Conservation (phyloP, 768 basidiomycete genomes). For the Auriscalpium vulgare region DNA sequence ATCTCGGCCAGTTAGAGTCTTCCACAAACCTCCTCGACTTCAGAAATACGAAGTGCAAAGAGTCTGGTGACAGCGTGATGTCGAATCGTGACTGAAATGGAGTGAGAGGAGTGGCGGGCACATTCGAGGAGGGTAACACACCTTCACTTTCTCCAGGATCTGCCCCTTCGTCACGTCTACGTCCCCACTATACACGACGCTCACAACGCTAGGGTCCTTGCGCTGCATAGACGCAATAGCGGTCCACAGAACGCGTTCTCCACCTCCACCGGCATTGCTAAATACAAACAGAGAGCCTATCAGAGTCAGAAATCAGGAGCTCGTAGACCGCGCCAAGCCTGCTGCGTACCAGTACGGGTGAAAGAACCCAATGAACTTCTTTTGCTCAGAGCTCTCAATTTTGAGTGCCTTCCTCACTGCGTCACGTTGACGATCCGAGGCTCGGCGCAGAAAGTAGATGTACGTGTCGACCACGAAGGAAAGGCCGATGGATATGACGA, state of each 20-base stretch:
- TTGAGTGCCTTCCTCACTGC: constrained; percentile 3
- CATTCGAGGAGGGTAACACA: constrained; percentile 21
- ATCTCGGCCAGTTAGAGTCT: constrained; percentile 77
- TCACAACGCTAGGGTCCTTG: constrained; percentile 54
- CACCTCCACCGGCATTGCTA: constrained; percentile 95
- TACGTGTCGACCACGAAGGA: too few relatives aligned
- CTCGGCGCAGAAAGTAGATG: too few relatives aligned
- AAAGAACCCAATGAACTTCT: constrained; percentile 71
- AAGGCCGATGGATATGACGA: neutral
- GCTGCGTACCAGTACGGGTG: constrained; percentile 87
- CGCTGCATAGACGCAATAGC: constrained; percentile 74
- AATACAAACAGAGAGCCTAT: constrained; percentile 1
- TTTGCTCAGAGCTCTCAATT: constrained; percentile 3
- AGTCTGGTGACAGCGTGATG: constrained; percentile 55
- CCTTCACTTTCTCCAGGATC: constrained; percentile 79
- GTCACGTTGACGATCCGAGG: neutral
- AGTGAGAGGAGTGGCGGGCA: neutral
- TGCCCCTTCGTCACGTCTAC: constrained; percentile 67
- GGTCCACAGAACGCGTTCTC: constrained; percentile 93
- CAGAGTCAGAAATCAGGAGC: constrained; percentile 17
- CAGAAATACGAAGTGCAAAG: constrained; percentile 80
- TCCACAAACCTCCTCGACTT: constrained; percentile 63
- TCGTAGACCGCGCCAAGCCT: neutral
- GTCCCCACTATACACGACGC: constrained; percentile 88
- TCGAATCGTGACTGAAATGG: constrained; percentile 63